Evolutionary conservation across 306 rosid genomes (phyloP).

Genomic region (apple (Malus domestica)): ASM211411v1 NC_041801.1:16556501-16557000

Average conservation of each 20-base stretch:
- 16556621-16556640: slow-evolving; percentile 22
- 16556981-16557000: fast-evolving
- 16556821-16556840: slow-evolving; percentile 39
- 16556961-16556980: fast-evolving
- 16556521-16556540: background rate
- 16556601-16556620: background rate
- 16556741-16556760: slow-evolving; percentile 22
- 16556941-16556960: fast-evolving
- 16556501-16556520: slow-evolving; percentile 23
- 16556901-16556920: fast-evolving
- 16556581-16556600: background rate
- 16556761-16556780: slow-evolving; percentile 41
- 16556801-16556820: slow-evolving; percentile 43
- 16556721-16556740: slow-evolving; percentile 4
- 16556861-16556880: fast-evolving
- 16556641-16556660: slow-evolving; percentile 61
- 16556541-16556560: slow-evolving; percentile 22
- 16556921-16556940: fast-evolving
- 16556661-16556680: slow-evolving; percentile 65
- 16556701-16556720: slow-evolving; percentile 27
- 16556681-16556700: slow-evolving; percentile 35
- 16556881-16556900: no score
- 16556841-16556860: background rate
- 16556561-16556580: slow-evolving; percentile 16
- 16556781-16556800: slow-evolving; percentile 52